Conservation (phyloP, 2,329 filamentous ascomycete genomes). For the Clarireedia hainanense region DNA sequence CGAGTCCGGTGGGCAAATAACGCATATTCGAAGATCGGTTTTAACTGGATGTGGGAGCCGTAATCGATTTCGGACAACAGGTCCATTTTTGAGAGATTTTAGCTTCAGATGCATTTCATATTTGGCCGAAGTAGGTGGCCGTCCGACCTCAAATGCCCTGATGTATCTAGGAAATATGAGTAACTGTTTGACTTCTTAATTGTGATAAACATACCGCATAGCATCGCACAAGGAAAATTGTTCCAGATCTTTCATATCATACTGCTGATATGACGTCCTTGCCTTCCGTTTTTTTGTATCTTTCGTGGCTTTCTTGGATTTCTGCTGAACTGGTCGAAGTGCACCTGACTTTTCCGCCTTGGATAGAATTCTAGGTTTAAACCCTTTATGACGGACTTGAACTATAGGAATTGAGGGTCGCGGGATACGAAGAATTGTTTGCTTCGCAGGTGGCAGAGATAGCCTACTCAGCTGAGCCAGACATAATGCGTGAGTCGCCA, state of each 20-base stretch:
- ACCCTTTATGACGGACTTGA: slow-evolving; percentile 12
- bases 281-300: slow-evolving; percentile 28
- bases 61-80: slow-evolving; percentile 79
- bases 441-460: slow-evolving; percentile 15
- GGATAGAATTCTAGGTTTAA: slow-evolving; percentile 14
- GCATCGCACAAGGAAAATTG: slow-evolving; percentile 84
- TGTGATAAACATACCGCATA: slow-evolving; percentile 58
- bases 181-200: neutral
- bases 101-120: slow-evolving; percentile 86
- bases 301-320: slow-evolving; percentile 28
- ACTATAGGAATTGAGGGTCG: slow-evolving; percentile 19
- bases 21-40: slow-evolving; percentile 80
- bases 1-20: slow-evolving; percentile 80
- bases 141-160: slow-evolving; percentile 85
- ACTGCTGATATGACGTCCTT: slow-evolving; percentile 28
- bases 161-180: slow-evolving; percentile 57
- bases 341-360: slow-evolving; percentile 16
- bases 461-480: slow-evolving; percentile 29
- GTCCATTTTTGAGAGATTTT: slow-evolving; percentile 75
- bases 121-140: slow-evolving; percentile 63
- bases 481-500: slow-evolving; percentile 26
- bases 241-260: slow-evolving; percentile 35
- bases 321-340: slow-evolving; percentile 15
- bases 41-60: slow-evolving; percentile 84
- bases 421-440: slow-evolving; percentile 9